phyloP scores from a whole-genome alignment of 208 protist genomes.

The Crithidia acanthocephali region DNA sequence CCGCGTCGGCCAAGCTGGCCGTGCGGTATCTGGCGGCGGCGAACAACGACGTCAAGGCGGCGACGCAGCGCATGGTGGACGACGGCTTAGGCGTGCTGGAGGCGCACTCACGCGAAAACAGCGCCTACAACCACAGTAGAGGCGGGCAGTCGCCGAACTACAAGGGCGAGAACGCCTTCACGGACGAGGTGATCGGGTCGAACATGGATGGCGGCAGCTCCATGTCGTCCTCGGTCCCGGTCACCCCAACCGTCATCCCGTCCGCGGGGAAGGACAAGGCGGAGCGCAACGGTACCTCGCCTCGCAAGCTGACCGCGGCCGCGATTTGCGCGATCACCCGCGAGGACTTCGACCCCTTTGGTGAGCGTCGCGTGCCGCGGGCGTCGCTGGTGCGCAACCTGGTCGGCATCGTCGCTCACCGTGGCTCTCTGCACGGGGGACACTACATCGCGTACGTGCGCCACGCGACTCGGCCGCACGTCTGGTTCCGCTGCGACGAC shows the following conservation, averaged over 20 bases:
- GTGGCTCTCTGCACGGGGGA: constrained; percentile 80
- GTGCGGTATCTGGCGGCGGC: constrained; percentile 23
- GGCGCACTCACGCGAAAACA: constrained; percentile 26
- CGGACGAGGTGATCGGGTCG: constrained; percentile 18
- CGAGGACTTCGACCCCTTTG: constrained; percentile 48
- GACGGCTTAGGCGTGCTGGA: constrained; percentile 26
- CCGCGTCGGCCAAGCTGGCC: constrained; percentile 14
- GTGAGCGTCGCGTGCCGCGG: constrained; percentile 18
- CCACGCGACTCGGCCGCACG: constrained; percentile 41
- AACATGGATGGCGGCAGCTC: constrained; percentile 26
- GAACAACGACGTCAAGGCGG: constrained; percentile 33
- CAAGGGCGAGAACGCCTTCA: constrained; percentile 12
- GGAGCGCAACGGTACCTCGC: background rate
- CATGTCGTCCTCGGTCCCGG: constrained; percentile 4
- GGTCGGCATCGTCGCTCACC: constrained; percentile 83
- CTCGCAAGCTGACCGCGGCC: background rate
- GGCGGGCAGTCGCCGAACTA: background rate
- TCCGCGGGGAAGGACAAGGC: background rate
- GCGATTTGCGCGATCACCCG: constrained; percentile 19
- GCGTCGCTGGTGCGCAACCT: constrained; percentile 60
- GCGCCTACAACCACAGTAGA: background rate
- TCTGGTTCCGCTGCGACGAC: constrained; percentile 91
- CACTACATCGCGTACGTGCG: constrained; percentile 92
- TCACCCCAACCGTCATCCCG: background rate
- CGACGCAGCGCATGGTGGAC: constrained; percentile 32